These are phyloP conservation scores for Sabuloglossum arenarium DNA, from an alignment of 495 filamentous ascomycete species.

Conservation along the genomic window DNA sequence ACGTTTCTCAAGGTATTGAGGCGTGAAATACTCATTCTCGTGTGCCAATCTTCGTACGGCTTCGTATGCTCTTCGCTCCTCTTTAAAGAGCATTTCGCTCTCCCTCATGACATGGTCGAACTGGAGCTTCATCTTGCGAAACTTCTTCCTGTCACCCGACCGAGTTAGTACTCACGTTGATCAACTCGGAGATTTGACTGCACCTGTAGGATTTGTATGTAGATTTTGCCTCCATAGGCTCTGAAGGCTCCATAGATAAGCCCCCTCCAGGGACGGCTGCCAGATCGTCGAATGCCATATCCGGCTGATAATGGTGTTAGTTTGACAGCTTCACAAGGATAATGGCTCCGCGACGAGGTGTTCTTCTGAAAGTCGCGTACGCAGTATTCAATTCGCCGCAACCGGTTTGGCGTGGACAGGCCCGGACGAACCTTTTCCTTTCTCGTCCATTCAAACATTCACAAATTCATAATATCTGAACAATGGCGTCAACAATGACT, in stretches of 20 bases:
- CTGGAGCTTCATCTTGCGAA: constrained; percentile 68
- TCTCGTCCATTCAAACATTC: neutral
- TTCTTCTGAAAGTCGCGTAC: neutral
- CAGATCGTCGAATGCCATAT: neutral
- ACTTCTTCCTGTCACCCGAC: constrained; percentile 55
- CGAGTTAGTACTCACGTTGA: neutral
- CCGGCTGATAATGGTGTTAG: neutral
- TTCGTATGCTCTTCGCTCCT: constrained; percentile 56
- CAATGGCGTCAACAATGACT: neutral
- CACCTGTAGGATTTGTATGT: constrained; percentile 5
- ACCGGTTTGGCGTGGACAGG: neutral
- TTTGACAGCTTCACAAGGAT: neutral
- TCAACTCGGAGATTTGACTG: neutral
- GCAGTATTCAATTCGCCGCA: neutral
- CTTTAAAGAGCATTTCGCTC: constrained; percentile 52
- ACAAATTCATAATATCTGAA: neutral
- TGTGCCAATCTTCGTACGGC: constrained; percentile 61
- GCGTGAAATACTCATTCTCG: constrained; percentile 51
- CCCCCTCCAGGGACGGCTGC: neutral
- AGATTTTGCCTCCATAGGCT: neutral
- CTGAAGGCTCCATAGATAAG: constrained; percentile 1
- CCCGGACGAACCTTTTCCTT: neutral
- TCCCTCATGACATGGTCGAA: constrained; percentile 71
- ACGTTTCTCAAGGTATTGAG: neutral
- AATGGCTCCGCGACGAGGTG: neutral